Evolutionary conservation across 306 rosid genomes (phyloP), one percentile per base, ranked within the genome.

Genomic region (Malus asiatica): DNA sequence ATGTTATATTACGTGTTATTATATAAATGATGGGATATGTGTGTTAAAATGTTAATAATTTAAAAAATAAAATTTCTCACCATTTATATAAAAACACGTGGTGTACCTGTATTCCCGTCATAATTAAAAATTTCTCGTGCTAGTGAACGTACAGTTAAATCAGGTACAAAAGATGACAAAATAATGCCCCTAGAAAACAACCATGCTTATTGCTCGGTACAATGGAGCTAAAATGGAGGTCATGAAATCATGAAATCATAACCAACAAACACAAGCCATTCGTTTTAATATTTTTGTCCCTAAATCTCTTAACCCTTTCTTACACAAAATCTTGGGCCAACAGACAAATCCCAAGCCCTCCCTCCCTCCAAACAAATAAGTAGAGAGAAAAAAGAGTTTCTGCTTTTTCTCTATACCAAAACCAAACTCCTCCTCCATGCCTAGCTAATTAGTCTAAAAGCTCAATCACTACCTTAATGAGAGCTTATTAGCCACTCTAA

Each of bases 151-250:
- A 72, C 22, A 7, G 87, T 89, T 80, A 79, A 86, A 81, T 74
- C 66, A 66, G 77, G 79, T 57, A 64, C 22, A 25, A 44, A 55
- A 75, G 33, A 67, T 55, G 93, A 86, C 87, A 86, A 89, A 83
- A 68, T 20, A 5, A 66, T 11, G 65, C 82, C 85, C 85, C 85
- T 71, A 60, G 72, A 70, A 78, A 79, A 90, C 97, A 85, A 89
- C 93, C 73, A 67, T 51, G 55, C 75, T 19, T 73, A 18, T 64
- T 51, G 55, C 75, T n/a, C 71, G 11, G 85, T 52, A 59, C 13
- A 30, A 70, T 71, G 66, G 81, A 64, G 86, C 64, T 77, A 25
- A 79, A 71, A 79, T 66, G 83, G 76, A 81, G 83, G 78, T 71
- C 45, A 79, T 70, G 75, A 71, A 74, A 78, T 71, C 45, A 81